Base-by-base conservation (phyloP, 2,329 filamentous ascomycete species). In the Alternaria ventricosa region DNA sequence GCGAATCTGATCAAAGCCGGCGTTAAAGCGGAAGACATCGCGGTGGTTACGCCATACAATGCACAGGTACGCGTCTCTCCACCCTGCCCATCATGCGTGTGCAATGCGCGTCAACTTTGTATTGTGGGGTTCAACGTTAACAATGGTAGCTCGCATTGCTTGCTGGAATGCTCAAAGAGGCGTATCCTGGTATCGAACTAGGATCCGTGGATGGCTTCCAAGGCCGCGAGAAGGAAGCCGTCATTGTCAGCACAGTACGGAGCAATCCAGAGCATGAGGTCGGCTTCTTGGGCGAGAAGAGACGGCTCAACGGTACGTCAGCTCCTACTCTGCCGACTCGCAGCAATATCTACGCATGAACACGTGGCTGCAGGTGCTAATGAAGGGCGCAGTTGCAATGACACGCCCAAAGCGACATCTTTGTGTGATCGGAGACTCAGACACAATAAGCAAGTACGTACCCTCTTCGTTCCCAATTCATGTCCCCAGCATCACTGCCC, bases 121-220 rank as follows among this genome's bases (percentile, higher is more conserved):
- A 57, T 50, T 10, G 53, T 25, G 43, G 28, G 45, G 44, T 28
- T 44, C 3, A 53, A 23, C 13, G 56, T 54, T 71, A 60, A 71
- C 60, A 71, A 54, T 28, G 60, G 60, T 71, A 96, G 88, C 87
- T 97, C 36, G 90, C 92, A 5, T 81, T 96, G 11, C 84, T 98
- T 55, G 90, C 93, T 12, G 83, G 85, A 41, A 85, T 91, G 68
- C 86, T 99, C 54, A 96, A 95, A 76, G 92, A 96, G 64, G 83
- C 85, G 43, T 97, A 91, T 72, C 91, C 92, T 0, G 93, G 91
- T 12, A 89, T 99, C 55, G 96, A 99, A 79, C 85, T 99, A n/a
- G 96, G 96, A 33, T 97, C 93, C 73, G 93, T 99, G 3, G 96
- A 99, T 79, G 96, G 95, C 3, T 99, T 99, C 78, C 96, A 99